Evolutionary conservation across 2,329 filamentous ascomycete species (phyloP).

Genomic region (Gliomastix tumulicola): DNA sequence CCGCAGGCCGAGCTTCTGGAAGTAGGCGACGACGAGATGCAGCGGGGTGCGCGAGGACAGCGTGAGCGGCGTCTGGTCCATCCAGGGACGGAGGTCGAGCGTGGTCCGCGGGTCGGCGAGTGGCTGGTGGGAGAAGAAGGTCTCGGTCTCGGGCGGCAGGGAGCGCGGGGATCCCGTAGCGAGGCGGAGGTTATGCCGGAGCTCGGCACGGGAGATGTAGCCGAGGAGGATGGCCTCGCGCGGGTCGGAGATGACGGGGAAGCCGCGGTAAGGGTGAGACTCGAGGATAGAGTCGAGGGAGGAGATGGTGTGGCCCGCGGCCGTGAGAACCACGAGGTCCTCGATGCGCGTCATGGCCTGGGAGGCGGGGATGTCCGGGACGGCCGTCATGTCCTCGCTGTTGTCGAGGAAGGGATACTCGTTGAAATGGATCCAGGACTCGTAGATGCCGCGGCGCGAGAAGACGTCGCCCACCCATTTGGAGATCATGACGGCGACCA

Average conservation of each 20-base stretch:
- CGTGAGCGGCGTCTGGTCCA: slow-evolving; percentile 97
- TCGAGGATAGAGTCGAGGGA: slow-evolving; percentile 65
- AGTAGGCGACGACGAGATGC: slow-evolving; percentile 84
- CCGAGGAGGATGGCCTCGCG: slow-evolving; percentile 75
- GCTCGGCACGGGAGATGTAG: slow-evolving; percentile 89
- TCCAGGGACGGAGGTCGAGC: slow-evolving; percentile 90
- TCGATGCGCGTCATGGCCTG: slow-evolving; percentile 91
- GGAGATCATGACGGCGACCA: slow-evolving; percentile 96
- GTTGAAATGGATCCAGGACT: slow-evolving; percentile 94
- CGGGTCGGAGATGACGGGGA: slow-evolving; percentile 78
- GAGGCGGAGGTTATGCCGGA: slow-evolving; percentile 67
- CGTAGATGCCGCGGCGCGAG: slow-evolving; percentile 88
- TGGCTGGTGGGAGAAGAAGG: slow-evolving; percentile 78
- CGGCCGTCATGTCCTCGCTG: slow-evolving; percentile 64
- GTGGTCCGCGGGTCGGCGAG: slow-evolving; percentile 70
- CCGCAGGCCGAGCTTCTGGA: slow-evolving; percentile 85
- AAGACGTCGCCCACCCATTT: slow-evolving; percentile 99
- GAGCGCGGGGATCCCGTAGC: slow-evolving; percentile 46
- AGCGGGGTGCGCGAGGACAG: slow-evolving; percentile 70
- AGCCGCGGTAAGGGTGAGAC: slow-evolving; percentile 76
- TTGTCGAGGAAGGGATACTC: slow-evolving; percentile 95
- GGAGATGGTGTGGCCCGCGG: slow-evolving; percentile 79
- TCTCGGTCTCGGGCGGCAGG: slow-evolving; percentile 65
- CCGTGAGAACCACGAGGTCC: slow-evolving; percentile 81
- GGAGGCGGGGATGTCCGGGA: slow-evolving; percentile 79